Evolutionary conservation across 1,284 basidiomycete species (phyloP), one percentile per base, ranked within the genome.

Genomic region (Malassezia nana): DNA sequence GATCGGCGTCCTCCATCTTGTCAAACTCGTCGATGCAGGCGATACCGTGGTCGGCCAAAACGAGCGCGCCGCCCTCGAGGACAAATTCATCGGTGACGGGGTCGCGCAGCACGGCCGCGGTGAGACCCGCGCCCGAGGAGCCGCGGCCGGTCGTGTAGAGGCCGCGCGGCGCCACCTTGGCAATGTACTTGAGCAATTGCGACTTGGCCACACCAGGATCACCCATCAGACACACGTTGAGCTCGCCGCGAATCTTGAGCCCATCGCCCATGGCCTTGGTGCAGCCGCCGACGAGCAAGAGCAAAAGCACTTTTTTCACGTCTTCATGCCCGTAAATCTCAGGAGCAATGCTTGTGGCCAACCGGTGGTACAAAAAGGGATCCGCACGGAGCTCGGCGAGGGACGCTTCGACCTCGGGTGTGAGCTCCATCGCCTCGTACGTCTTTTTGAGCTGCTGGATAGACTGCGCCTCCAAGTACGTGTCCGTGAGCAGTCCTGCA

Each of bases 61-160:
- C 94, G 35, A 99, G 82, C 7, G 94, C 94, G 44, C 94, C 94
- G 10, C 94, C 94, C 85, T 99, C 94, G 33, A 98, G 79, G 22
- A 98, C 92, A 88, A 99, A 96, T 77, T 99, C 94, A 74, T 98
- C 94, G 3, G 94, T 98, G 9, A 98, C 94, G 1, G 94, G 94
- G 74, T 99, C 94, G 45, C 92, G 82, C 90, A 98, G 94, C 46
- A 99, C 94, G 4, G 94, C 94, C 5, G 94, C 94, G 0, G 94
- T 98, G 46, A 99, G 79, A 82, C 94, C 94, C 44, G 98, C 94
- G 25, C 94, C 94, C 1, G 89, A 94, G 7, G 89, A 95, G 65
- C 94, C 94, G 72, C 92, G 87, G 59, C 94, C 94, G 3, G 94
- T 98, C 3, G 94, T 98, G 74, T 99, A 99, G 26, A 99, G 85